Evolutionary conservation across 257 asterid genomes (phyloP).

Genomic region (Petunia secreta): DNA sequence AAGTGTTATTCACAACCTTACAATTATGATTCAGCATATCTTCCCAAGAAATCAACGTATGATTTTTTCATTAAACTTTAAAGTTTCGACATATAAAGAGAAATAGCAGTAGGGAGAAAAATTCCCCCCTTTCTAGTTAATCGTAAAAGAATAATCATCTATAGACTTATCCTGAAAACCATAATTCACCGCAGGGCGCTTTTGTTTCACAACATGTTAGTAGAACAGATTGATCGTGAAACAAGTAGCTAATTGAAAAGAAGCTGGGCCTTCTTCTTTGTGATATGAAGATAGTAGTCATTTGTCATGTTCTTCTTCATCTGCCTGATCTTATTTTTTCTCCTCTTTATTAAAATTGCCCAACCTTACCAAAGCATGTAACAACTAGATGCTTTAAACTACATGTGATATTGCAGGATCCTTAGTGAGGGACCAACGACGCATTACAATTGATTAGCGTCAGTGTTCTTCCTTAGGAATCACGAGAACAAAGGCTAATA

Average conservation of each 20-base stretch:
- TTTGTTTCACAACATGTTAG: background rate
- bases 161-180: background rate
- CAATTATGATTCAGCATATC: conserved; percentile 96
- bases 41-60: conserved; percentile 96
- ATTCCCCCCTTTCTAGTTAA: background rate
- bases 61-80: background rate
- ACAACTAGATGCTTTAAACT: background rate
- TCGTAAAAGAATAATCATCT: background rate
- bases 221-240: background rate
- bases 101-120: background rate
- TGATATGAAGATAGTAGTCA: background rate
- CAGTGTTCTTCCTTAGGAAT: background rate
- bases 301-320: background rate
- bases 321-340: background rate
- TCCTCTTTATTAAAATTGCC: background rate
- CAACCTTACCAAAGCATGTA: background rate
- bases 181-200: background rate
- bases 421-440: background rate
- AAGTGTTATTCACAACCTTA: conserved; percentile 48
- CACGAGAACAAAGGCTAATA: background rate
- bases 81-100: background rate
- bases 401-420: background rate
- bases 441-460: background rate
- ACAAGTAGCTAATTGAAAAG: background rate
- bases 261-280: background rate